Conservation (phyloP, 768 basidiomycete genomes). For the Nidularia sp. region DNA sequence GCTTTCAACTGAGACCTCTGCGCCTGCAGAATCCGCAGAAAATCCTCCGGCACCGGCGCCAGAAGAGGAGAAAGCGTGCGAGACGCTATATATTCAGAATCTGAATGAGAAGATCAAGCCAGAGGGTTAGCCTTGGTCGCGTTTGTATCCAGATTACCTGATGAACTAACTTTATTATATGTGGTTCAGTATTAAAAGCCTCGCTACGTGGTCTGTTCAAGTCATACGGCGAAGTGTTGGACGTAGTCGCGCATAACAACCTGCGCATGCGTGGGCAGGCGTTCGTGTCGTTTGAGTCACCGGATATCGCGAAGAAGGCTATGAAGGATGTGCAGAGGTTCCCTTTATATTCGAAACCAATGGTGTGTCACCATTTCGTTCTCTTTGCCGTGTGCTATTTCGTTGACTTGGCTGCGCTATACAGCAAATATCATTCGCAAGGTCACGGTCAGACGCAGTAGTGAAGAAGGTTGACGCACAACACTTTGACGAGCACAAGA, state of each 20-base stretch:
- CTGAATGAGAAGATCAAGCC: conserved; percentile 92
- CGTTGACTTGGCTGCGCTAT: too few species aligned
- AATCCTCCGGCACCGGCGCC: neutral
- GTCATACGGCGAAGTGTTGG: conserved; percentile 87
- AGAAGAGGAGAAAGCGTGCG: conserved; percentile 51
- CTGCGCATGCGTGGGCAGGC: conserved; percentile 98
- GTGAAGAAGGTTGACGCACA: conserved; percentile 71
- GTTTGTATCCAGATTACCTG: too few species aligned
- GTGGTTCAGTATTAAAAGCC: conserved; percentile 68
- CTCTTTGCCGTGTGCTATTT: neutral
- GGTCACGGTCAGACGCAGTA: conserved; percentile 84
- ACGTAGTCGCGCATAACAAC: conserved; percentile 94
- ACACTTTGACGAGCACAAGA: conserved; percentile 72
- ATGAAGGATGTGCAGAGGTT: conserved; percentile 92
- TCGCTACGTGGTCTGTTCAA: conserved; percentile 89
- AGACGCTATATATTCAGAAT: conserved; percentile 95
- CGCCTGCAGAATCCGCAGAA: neutral
- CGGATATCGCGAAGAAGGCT: conserved; percentile 82
- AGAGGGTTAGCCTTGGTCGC: conserved; percentile 61
- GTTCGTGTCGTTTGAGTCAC: conserved; percentile 86
- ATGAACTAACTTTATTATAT: too few species aligned
- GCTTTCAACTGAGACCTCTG: neutral
- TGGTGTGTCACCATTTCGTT: conserved; percentile 50
- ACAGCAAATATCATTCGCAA: conserved; percentile 94
- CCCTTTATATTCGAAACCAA: conserved; percentile 93